Conservation (phyloP, 208 protist species). For the Leishmania gerbilli region DNA sequence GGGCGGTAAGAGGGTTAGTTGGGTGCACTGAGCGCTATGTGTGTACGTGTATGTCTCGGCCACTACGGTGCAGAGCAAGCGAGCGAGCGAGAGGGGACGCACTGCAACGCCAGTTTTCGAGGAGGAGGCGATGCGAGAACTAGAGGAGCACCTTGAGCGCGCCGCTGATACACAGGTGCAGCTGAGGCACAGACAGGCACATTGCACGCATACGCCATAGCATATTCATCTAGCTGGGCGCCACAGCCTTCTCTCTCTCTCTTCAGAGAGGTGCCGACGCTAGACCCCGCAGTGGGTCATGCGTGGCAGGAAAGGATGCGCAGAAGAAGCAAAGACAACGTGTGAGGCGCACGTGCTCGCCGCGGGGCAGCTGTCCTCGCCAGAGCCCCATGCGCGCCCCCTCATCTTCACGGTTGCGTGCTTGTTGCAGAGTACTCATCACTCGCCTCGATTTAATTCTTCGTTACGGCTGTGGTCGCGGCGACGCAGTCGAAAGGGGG, state of each 20-base stretch:
- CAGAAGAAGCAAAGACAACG: background rate
- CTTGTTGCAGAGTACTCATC: background rate
- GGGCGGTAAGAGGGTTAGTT: background rate
- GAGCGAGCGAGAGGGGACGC: background rate
- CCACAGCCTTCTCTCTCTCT: background rate
- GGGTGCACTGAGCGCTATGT: background rate
- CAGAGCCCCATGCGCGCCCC: background rate
- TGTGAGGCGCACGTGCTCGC: background rate
- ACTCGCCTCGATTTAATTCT: no score
- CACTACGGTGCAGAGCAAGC: background rate
- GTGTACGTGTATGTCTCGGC: background rate
- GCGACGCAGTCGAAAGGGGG: no score
- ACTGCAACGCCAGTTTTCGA: background rate
- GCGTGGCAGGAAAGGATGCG: background rate
- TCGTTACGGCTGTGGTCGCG: background rate
- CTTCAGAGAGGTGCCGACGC: background rate
- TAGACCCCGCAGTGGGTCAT: background rate
- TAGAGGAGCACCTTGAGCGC: background rate
- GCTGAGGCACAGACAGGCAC: background rate
- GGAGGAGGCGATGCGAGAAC: background rate
- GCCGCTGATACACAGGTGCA: no score
- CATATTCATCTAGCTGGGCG: background rate
- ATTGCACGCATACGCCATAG: background rate
- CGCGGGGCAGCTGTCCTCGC: background rate
- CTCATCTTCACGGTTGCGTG: background rate